These are phyloP conservation scores for Deinandra increscens DNA, from an alignment of 129 eudicot species.

Conservation along the genomic window DNA sequence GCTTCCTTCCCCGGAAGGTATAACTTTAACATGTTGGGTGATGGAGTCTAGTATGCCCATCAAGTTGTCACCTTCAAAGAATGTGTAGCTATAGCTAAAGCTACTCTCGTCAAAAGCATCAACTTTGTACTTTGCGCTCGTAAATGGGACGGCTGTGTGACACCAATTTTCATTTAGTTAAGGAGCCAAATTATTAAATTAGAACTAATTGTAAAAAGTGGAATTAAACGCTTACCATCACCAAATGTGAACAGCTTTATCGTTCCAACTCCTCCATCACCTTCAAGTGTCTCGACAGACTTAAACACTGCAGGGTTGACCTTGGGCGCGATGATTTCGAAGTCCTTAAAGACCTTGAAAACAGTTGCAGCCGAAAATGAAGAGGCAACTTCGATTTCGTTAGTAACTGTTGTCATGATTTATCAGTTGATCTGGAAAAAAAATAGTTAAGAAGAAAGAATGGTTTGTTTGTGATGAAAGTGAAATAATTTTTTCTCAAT, in stretches of 20 bases:
- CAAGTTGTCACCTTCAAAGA: conserved; percentile 29
- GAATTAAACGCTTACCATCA: conserved; percentile 31
- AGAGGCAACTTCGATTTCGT: conserved; percentile 21
- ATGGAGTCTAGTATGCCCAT: conserved; percentile 15
- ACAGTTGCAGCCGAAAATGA: conserved; percentile 36
- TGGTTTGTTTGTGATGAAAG: conserved; percentile 19
- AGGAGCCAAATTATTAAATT: not conserved
- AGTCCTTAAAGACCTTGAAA: conserved; percentile 41
- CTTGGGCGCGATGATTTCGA: conserved; percentile 40
- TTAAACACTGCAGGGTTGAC: conserved; percentile 41
- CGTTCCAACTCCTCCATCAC: conserved; percentile 50
- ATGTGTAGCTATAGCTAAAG: conserved; percentile 10
- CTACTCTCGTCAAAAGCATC: conserved; percentile 20
- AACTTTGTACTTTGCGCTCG: conserved; percentile 9
- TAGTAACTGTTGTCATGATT: conserved; percentile 28
- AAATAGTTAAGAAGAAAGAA: not conserved
- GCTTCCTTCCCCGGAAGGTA: conserved; percentile 22
- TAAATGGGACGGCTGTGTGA: conserved; percentile 5
- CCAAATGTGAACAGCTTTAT: conserved; percentile 36
- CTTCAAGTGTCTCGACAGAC: conserved; percentile 40
- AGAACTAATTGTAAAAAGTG: not conserved
- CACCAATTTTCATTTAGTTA: not conserved
- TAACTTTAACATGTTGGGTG: conserved; percentile 1
- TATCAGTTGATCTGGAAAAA: not conserved
- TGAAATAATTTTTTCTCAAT: not conserved